Percentiles rank a stretch among this genome's conserved stretches.
phyloP scores from a whole-genome alignment of 2,329 filamentous ascomycete species.

The Cladorrhinum sp. region DNA sequence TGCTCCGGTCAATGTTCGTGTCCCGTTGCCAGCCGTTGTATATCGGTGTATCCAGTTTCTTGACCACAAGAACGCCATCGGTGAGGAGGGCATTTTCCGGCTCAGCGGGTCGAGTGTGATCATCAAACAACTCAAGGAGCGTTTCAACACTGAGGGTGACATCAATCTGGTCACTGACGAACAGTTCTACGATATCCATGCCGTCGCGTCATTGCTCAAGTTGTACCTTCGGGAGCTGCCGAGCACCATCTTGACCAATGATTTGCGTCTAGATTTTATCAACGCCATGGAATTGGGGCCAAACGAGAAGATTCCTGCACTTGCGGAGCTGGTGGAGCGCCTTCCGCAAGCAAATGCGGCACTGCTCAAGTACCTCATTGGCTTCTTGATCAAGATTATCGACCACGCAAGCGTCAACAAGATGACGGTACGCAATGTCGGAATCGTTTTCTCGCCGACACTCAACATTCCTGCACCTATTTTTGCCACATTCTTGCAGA shows the following conservation, averaged over 20 bases:
- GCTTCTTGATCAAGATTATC: constrained; percentile 88
- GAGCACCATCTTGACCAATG: constrained; percentile 83
- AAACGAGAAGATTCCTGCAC: constrained; percentile 70
- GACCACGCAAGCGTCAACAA: constrained; percentile 89
- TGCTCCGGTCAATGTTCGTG: constrained; percentile 66
- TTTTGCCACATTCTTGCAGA: constrained; percentile 89
- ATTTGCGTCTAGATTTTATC: constrained; percentile 86
- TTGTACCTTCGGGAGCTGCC: constrained; percentile 90
- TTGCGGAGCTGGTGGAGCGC: constrained; percentile 74
- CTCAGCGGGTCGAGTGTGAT: constrained; percentile 95
- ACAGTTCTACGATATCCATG: constrained; percentile 91
- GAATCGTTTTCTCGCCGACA: constrained; percentile 96
- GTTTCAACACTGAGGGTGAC: constrained; percentile 91
- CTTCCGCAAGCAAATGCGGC: constrained; percentile 79
- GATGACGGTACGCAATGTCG: constrained; percentile 97
- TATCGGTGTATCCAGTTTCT: constrained; percentile 95
- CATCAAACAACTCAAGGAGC: constrained; percentile 84
- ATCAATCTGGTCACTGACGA: constrained; percentile 80
- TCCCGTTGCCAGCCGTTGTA: constrained; percentile 84
- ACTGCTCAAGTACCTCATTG: constrained; percentile 78
- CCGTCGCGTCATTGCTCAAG: constrained; percentile 90
- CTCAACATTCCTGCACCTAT: constrained; percentile 94
- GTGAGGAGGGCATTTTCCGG: constrained; percentile 94
- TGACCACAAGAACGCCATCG: constrained; percentile 72
- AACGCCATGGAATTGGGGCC: constrained; percentile 77